Conservation (phyloP, 805 yeast genomes). For the Brettanomyces sp. region DNA sequence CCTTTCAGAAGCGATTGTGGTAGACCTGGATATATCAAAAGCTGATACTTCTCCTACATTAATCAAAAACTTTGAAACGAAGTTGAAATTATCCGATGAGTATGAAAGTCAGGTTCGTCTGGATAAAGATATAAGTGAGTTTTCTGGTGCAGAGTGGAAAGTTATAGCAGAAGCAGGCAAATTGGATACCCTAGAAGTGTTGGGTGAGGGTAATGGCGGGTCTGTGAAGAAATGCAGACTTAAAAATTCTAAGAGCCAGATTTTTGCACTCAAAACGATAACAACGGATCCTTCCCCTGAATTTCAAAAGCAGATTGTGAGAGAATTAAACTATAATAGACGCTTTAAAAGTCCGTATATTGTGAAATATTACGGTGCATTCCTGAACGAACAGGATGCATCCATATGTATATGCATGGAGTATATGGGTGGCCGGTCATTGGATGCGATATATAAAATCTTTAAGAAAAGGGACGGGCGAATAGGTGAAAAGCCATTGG, state of each 20-base stretch:
- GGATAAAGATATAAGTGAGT: conserved; percentile 5
- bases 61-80: neutral
- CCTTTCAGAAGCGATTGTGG: conserved; percentile 1
- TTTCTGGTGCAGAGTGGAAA: conserved; percentile 70
- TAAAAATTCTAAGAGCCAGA: conserved; percentile 37
- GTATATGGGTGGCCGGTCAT: conserved; percentile 86
- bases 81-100: neutral
- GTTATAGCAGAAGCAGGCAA: conserved; percentile 44
- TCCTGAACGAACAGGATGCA: conserved; percentile 63
- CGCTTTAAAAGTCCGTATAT: conserved; percentile 76
- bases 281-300: conserved; percentile 76
- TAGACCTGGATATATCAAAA: neutral
- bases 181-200: conserved; percentile 56
- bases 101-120: neutral
- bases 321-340: conserved; percentile 85
- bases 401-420: conserved; percentile 95
- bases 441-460: conserved; percentile 83
- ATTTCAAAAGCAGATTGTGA: conserved; percentile 77
- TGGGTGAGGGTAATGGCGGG: conserved; percentile 96
- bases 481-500: conserved; percentile 87
- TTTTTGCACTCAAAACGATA: conserved; percentile 78
- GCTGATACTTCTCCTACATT: neutral
- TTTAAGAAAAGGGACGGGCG: conserved; percentile 70
- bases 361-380: conserved; percentile 90
- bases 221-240: conserved; percentile 74